These are phyloP conservation scores for Tarenaya hassleriana DNA, from an alignment of 345 rosid genomes.

Conservation along the genomic window DNA sequence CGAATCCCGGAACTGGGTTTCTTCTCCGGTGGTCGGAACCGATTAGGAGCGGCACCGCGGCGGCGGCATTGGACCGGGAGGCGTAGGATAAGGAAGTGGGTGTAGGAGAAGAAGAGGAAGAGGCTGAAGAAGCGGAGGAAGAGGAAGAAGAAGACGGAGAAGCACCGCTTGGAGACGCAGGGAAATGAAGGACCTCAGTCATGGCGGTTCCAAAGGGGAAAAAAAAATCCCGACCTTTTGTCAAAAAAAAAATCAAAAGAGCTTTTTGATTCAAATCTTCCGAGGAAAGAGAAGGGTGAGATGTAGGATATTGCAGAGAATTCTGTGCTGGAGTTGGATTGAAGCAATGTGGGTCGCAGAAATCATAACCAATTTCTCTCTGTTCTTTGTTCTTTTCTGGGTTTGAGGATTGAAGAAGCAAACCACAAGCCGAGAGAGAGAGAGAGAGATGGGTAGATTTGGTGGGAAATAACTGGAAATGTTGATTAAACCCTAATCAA, in stretches of 20 bases:
- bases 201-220: constrained; percentile 35
- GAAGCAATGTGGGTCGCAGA: constrained; percentile 37
- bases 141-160: constrained; percentile 35
- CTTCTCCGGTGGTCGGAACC: constrained; percentile 17
- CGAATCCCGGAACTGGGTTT: constrained; percentile 12
- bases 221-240: constrained; percentile 7
- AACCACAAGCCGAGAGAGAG: constrained; percentile 7
- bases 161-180: constrained; percentile 43
- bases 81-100: constrained; percentile 33
- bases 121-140: constrained; percentile 4
- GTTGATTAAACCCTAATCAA: constrained; percentile 14
- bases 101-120: constrained; percentile 21
- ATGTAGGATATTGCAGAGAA: constrained; percentile 3
- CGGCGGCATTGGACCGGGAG: constrained; percentile 15
- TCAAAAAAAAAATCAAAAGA: constrained; percentile 1
- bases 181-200: constrained; percentile 75
- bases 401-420: constrained; percentile 29
- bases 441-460: constrained; percentile 12
- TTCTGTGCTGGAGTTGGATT: constrained; percentile 33
- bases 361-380: constrained; percentile 29
- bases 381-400: not conserved
- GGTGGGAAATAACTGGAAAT: constrained; percentile 32
- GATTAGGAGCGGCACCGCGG: constrained; percentile 3
- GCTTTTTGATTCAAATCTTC: constrained; percentile 13
- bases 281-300: constrained; percentile 11